phyloP scores from a whole-genome alignment of 1,139 yeast genomes.

The Lizanozyma gosingica region DNA sequence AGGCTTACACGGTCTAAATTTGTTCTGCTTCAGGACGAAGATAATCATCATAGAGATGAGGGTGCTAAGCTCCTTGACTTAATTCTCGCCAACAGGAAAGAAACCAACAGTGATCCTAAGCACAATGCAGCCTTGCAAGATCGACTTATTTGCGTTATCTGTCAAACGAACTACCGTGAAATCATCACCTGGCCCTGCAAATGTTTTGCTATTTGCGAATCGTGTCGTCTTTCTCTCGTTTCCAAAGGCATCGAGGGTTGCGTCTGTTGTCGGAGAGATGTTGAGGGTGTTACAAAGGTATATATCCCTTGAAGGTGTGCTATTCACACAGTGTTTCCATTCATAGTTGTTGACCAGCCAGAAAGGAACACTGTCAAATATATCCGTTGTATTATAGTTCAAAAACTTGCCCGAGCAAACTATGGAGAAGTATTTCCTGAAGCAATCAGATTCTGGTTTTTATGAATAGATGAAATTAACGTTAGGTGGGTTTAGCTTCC shows the following conservation, averaged over 20 bases:
- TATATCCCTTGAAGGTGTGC: neutral
- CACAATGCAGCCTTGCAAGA: slow-evolving; percentile 10
- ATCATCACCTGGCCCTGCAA: slow-evolving; percentile 89
- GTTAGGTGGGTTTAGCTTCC: no score
- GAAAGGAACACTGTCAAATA: no score
- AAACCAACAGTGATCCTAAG: slow-evolving; percentile 1
- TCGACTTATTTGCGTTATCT: slow-evolving; percentile 60
- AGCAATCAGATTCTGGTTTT: no score
- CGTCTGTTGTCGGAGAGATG: slow-evolving; percentile 75
- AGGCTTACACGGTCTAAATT: slow-evolving; percentile 37
- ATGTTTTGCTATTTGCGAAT: slow-evolving; percentile 82
- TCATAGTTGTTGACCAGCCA: no score
- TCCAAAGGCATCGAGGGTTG: slow-evolving; percentile 70
- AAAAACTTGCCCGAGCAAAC: no score
- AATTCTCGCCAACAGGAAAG: slow-evolving; percentile 12
- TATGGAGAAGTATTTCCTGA: no score
- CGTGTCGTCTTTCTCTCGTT: slow-evolving; percentile 71
- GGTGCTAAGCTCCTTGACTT: slow-evolving; percentile 15
- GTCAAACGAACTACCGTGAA: slow-evolving; percentile 67
- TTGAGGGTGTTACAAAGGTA: slow-evolving; percentile 44
- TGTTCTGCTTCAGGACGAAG: slow-evolving; percentile 11
- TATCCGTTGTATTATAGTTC: no score
- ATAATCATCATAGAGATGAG: slow-evolving; percentile 13
- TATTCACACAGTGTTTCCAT: no score
- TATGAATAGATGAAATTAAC: no score